Conservation (phyloP, 129 eudicot genomes). For the Centella asiatica region DNA sequence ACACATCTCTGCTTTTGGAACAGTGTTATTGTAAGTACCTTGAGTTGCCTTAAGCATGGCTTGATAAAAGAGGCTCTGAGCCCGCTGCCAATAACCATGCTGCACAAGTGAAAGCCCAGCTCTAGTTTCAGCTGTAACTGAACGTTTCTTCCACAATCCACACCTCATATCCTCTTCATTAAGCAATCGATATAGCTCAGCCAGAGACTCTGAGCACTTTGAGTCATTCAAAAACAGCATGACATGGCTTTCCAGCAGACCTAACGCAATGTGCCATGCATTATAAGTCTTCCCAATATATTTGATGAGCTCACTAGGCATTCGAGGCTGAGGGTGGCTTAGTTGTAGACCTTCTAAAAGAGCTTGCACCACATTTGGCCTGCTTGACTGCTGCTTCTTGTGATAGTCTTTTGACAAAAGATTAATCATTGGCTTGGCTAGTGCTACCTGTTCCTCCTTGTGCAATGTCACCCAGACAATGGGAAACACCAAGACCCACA, state of each 20-base stretch:
- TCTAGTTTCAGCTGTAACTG: constrained; percentile 87
- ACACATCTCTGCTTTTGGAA: constrained; percentile 99
- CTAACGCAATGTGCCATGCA: constrained; percentile 96
- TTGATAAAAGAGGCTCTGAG: constrained; percentile 89
- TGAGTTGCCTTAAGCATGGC: constrained; percentile 99
- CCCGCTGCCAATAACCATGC: constrained; percentile 99
- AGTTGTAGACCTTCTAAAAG: constrained; percentile 94
- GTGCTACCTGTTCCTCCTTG: constrained; percentile 92
- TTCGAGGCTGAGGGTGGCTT: constrained; percentile 98
- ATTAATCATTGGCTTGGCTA: constrained; percentile 92
- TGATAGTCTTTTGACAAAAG: constrained; percentile 91
- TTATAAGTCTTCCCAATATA: constrained; percentile 97
- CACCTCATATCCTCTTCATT: constrained; percentile 99
- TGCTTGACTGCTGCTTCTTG: constrained; percentile 84
- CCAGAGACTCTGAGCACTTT: constrained; percentile 92
- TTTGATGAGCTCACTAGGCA: constrained; percentile 98
- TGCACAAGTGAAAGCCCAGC: constrained; percentile 95
- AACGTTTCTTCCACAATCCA: constrained; percentile 96
- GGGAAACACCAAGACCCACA: constrained; percentile 98
- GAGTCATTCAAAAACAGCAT: constrained; percentile 81
- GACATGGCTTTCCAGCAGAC: constrained; percentile 89
- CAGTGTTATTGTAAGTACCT: constrained; percentile 92
- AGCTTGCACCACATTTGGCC: constrained; percentile 98
- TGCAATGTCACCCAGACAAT: constrained; percentile 98
- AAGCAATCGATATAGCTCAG: constrained; percentile 93